Percentiles rank a stretch among this genome's conserved stretches.
phyloP scores from a whole-genome alignment of 306 rosid genomes.

The Castanea mollissima region DNA sequence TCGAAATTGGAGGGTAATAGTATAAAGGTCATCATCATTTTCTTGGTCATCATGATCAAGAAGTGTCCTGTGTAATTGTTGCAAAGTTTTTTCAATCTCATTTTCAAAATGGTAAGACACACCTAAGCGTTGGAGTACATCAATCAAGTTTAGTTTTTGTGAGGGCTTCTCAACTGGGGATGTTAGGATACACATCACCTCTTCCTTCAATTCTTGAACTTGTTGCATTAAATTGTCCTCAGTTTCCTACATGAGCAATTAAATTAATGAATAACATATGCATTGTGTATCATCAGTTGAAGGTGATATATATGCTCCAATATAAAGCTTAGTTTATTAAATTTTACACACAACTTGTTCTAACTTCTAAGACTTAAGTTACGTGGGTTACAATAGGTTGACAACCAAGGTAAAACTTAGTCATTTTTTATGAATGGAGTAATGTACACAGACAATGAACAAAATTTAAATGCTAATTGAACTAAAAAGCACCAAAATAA shows the following conservation, averaged over 20 bases:
- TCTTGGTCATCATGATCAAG: not conserved
- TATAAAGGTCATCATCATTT: conserved; percentile 11
- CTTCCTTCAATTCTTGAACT: conserved; percentile 12
- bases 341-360: no score
- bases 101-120: conserved; percentile 30
- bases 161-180: not conserved
- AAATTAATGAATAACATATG: not conserved
- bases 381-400: no score
- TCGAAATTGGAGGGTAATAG: conserved; percentile 37
- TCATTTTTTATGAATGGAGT: no score
- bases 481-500: no score
- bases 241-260: not conserved
- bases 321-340: not conserved
- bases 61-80: not conserved
- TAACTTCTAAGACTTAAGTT: no score
- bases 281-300: no score
- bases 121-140: conserved; percentile 37
- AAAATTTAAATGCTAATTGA: no score
- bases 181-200: conserved; percentile 11
- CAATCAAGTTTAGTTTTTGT: conserved; percentile 15
- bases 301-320: no score
- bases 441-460: no score
- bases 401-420: no score
- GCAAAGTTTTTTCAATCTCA: conserved; percentile 21
- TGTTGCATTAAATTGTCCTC: not conserved